These are phyloP conservation scores for Brasenia schreberi DNA, from an alignment of 164 flowering plant species.

Conservation along the genomic window DNA sequence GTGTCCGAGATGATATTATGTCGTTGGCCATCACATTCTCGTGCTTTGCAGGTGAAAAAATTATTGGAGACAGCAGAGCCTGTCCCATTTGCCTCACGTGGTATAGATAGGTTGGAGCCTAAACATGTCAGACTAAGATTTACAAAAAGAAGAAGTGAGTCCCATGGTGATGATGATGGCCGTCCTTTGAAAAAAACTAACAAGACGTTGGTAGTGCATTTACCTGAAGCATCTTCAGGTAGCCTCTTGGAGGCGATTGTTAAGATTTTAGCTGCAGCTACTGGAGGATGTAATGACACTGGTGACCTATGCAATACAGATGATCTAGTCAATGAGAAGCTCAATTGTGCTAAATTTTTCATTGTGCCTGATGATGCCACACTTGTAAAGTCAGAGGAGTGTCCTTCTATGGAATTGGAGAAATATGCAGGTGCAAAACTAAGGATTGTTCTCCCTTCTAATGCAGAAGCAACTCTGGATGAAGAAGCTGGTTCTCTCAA, in stretches of 20 bases:
- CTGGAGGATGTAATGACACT: constrained; percentile 21
- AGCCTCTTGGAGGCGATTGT: constrained; percentile 44
- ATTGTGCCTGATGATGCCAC: neutral
- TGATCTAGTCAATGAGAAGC: constrained; percentile 8
- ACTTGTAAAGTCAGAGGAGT: constrained; percentile 5
- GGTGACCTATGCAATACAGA: constrained; percentile 8
- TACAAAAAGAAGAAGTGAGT: constrained; percentile 57
- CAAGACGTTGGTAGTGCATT: constrained; percentile 36
- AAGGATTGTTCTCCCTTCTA: constrained; percentile 35
- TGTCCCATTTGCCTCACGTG: constrained; percentile 78
- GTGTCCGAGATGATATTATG: constrained; percentile 76
- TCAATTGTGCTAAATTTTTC: constrained; percentile 7
- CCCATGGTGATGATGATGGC: constrained; percentile 22
- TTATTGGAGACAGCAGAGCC: constrained; percentile 73
- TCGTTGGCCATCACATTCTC: constrained; percentile 95
- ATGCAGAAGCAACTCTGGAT: constrained; percentile 20
- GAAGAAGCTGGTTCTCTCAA: neutral
- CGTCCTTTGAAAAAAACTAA: constrained; percentile 34
- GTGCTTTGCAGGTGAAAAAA: constrained; percentile 82
- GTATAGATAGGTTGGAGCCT: constrained; percentile 89
- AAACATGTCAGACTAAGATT: constrained; percentile 76
- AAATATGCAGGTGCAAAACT: constrained; percentile 39
- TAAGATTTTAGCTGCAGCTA: constrained; percentile 27
- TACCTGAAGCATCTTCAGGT: constrained; percentile 64
- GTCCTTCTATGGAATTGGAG: constrained; percentile 9